A percentile compares a stretch with the other conserved stretches of the same genome.
These are phyloP conservation scores for Trypanosoma theileri DNA, from an alignment of 208 protist genomes.

Conservation along the genomic window DNA sequence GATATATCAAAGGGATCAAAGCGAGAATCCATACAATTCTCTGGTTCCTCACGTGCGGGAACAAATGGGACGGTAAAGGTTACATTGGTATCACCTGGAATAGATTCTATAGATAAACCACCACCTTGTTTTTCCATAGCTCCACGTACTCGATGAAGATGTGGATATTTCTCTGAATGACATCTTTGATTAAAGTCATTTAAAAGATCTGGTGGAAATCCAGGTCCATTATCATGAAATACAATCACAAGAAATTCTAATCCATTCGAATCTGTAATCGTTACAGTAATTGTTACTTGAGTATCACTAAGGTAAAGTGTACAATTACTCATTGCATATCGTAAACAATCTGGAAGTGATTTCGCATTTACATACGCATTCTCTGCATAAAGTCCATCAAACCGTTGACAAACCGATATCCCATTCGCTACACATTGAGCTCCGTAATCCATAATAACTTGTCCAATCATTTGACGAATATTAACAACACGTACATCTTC, in stretches of 20 bases:
- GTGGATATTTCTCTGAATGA: conserved; percentile 28
- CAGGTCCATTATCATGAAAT: conserved; percentile 64
- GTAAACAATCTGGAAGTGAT: conserved; percentile 73
- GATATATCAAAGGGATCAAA: conserved; percentile 2
- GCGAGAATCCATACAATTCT: background rate
- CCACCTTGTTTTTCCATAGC: conserved; percentile 83
- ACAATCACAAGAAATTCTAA: conserved; percentile 85
- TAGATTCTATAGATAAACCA: conserved; percentile 52
- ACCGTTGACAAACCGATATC: conserved; percentile 65
- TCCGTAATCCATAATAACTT: conserved; percentile 84
- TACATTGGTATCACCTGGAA: conserved; percentile 39
- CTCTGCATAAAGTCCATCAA: conserved; percentile 63
- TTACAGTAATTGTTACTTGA: conserved; percentile 62
- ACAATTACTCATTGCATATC: conserved; percentile 69
- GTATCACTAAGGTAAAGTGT: conserved; percentile 29
- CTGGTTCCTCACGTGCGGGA: conserved; percentile 33
- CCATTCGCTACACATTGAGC: conserved; percentile 63
- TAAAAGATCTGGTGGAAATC: conserved; percentile 49
- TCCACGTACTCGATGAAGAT: conserved; percentile 47
- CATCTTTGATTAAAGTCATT: conserved; percentile 35
- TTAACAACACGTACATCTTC: conserved; percentile 74
- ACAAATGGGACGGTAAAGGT: conserved; percentile 80
- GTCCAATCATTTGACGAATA: conserved; percentile 78
- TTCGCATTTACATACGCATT: conserved; percentile 65
- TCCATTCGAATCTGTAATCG: conserved; percentile 60